Evolutionary conservation across 768 basidiomycete species (phyloP), one percentile per base, ranked within the genome.

Genomic region (Paxillus ammoniavirescens): DNA sequence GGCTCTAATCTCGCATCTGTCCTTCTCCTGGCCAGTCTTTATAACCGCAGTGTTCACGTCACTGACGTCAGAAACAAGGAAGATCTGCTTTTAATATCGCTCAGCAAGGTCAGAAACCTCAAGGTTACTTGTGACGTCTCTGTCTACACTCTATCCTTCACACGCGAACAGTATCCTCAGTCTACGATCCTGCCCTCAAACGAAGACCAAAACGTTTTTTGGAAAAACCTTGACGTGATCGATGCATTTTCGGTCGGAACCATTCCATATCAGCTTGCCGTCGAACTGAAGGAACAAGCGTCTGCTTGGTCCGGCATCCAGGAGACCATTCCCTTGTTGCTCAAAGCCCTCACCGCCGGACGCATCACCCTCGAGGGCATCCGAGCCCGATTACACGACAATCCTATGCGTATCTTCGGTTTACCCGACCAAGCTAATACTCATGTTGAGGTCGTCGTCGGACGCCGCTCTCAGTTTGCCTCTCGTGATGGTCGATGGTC

Each of bases 61-160:
- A 91, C 91, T 8, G 90, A 95, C 62, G 91, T 98, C 31, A 85
- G 86, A 56, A 88, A 79, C 57, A 80, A 82, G 59, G 93, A 95
- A 50, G 97, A 98, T 65, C 76, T 99, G 45, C 77, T 89, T 30
- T 75, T 99, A 53, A 98, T 99, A 66, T 86, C 89, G 2, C 78
- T 99, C 37, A 94, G 93, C 80, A 99, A 99, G 75, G 87, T 87
- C 40, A 95, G 93, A 75, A 78, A 89, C 12, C 82, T 98, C 62
- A 89, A 91, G 63, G 96, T 98, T 47, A 98, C 96, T 3, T 98
- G 96, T 70, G 97, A 99, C 61, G 92, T 97, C 31, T 86, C 94
- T 13, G 80, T 98, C 47, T 98, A 89, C 71, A 82, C 91, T 15
- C 75, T 99, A 49, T 98, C 97, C 82, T 95, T 92, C 75, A 82